These are phyloP conservation scores for Cryomyces antarcticus DNA, from an alignment of 495 filamentous ascomycete genomes.

Conservation along the genomic window DNA sequence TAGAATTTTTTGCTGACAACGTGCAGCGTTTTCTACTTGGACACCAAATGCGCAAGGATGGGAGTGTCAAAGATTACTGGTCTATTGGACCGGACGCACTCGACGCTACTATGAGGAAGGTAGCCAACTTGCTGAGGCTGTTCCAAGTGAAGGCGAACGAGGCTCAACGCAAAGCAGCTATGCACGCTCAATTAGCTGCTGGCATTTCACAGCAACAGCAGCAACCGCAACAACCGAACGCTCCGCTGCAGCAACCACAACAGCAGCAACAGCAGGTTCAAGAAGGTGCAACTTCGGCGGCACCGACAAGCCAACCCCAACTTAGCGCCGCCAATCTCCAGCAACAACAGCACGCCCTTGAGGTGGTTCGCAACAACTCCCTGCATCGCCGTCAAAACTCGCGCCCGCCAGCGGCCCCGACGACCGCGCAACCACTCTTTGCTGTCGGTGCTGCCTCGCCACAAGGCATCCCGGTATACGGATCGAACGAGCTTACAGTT, in stretches of 20 bases:
- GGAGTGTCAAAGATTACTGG: no score
- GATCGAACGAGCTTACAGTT: constrained; percentile 22
- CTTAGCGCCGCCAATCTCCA: not conserved
- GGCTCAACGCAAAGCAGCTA: constrained; percentile 45
- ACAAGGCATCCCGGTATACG: constrained; percentile 42
- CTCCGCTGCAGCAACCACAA: constrained; percentile 22
- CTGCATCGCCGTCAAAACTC: constrained; percentile 9
- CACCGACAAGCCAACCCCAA: not conserved
- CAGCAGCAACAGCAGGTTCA: constrained; percentile 32
- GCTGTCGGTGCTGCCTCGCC: constrained; percentile 51
- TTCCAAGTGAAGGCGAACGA: constrained; percentile 6
- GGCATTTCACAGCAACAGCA: constrained; percentile 17
- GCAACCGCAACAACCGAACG: constrained; percentile 23
- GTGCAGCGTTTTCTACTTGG: no score
- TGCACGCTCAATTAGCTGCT: constrained; percentile 13
- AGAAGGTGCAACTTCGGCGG: constrained; percentile 1
- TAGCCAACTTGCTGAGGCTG: no score
- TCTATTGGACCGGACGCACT: no score
- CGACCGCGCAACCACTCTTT: constrained; percentile 41
- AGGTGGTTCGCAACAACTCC: not conserved
- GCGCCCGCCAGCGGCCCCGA: constrained; percentile 39
- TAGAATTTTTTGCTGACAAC: no score
- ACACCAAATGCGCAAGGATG: no score
- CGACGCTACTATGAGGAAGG: no score
- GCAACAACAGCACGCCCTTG: not conserved